Percentiles rank a stretch among this genome's conserved stretches.
phyloP scores from a whole-genome alignment of 805 yeast genomes.

The Candida morakotiae region DNA sequence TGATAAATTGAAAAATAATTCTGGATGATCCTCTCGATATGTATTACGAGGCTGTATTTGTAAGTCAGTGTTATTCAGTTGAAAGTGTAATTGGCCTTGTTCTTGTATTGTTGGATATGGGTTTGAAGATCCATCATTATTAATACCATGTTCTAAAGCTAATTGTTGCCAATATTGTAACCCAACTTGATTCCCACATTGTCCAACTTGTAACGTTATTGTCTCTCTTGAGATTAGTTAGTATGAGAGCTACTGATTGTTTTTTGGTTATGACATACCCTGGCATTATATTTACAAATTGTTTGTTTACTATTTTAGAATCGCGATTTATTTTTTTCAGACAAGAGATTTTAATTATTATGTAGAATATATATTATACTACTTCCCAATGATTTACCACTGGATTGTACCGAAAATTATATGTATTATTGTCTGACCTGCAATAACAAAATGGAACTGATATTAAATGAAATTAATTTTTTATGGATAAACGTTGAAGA shows the following conservation, averaged over 20 bases:
- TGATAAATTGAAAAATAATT: slow-evolving; percentile 73
- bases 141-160: slow-evolving; percentile 81
- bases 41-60: background rate
- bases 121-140: slow-evolving; percentile 54
- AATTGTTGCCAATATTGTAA: slow-evolving; percentile 89
- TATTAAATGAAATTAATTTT: no score
- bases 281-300: slow-evolving; percentile 8
- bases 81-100: slow-evolving; percentile 11
- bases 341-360: no score
- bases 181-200: slow-evolving; percentile 97
- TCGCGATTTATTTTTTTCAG: slow-evolving; percentile 1
- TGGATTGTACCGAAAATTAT: no score
- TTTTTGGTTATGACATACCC: slow-evolving; percentile 11
- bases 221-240: slow-evolving; percentile 46
- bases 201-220: slow-evolving; percentile 75
- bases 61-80: slow-evolving; percentile 2
- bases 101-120: slow-evolving; percentile 27
- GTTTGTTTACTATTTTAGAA: background rate
- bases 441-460: no score
- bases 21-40: slow-evolving; percentile 62
- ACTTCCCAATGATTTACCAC: no score
- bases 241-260: background rate
- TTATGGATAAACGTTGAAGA: background rate
- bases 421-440: no score
- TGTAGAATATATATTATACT: no score